Evolutionary conservation across 2,329 filamentous ascomycete species (phyloP).

Genomic region (Trichophaea hybrida): DNA sequence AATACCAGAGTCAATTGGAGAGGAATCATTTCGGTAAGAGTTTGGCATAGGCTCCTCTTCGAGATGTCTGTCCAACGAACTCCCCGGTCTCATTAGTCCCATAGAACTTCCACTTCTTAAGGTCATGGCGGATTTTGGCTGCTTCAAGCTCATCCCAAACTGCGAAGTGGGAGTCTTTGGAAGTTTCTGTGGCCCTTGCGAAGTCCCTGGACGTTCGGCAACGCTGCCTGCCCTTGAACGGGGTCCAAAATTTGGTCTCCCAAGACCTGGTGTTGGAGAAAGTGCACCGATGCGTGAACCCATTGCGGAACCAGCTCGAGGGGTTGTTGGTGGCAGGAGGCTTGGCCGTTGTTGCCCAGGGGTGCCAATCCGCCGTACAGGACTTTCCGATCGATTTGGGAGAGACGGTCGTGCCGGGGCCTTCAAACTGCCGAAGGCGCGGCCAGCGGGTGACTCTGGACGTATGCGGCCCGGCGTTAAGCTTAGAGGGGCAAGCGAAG

Average conservation of each 20-base stretch:
- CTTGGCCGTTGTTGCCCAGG: conserved; percentile 34
- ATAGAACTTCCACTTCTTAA: conserved; percentile 20
- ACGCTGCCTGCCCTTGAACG: conserved; percentile 21
- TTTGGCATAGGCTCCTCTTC: conserved; percentile 9
- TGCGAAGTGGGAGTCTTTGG: background rate
- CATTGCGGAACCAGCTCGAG: conserved; percentile 23
- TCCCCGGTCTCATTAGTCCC: conserved; percentile 14
- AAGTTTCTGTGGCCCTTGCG: conserved; percentile 2
- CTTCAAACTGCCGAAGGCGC: conserved; percentile 13
- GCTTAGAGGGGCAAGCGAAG: conserved; percentile 16
- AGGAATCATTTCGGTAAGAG: background rate
- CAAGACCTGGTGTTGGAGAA: conserved; percentile 22
- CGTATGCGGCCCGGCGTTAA: conserved; percentile 28
- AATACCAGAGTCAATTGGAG: conserved; percentile 20
- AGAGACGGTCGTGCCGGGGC: conserved; percentile 50
- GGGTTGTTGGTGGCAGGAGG: conserved; percentile 22
- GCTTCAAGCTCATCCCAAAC: conserved; percentile 7
- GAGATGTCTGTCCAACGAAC: conserved; percentile 12
- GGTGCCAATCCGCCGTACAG: conserved; percentile 47
- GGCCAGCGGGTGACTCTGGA: conserved; percentile 17
- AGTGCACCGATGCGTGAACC: conserved; percentile 25
- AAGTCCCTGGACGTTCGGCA: conserved; percentile 10
- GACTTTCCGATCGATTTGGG: conserved; percentile 68
- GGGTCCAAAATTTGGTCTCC: conserved; percentile 16
- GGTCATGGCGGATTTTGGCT: conserved; percentile 13